A percentile compares a stretch with the other conserved stretches of the same genome.
phyloP scores from a whole-genome alignment of 116 monocot species.

The Thalassia testudinum region DNA sequence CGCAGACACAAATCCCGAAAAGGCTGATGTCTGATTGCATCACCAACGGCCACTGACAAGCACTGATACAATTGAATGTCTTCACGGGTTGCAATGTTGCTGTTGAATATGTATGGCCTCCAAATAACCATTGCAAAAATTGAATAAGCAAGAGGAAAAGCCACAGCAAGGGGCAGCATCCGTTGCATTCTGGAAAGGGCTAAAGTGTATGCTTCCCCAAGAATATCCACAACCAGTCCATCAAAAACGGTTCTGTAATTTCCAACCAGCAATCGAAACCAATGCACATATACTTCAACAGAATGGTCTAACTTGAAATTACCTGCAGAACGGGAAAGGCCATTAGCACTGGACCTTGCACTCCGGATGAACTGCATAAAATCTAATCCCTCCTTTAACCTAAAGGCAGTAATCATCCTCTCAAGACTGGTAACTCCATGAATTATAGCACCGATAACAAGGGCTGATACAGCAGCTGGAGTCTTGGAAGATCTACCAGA shows the following conservation, averaged over 20 bases:
- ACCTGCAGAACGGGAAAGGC: slow-evolving; percentile 49
- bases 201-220: slow-evolving; percentile 58
- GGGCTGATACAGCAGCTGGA: slow-evolving; percentile 85
- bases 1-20: slow-evolving; percentile 74
- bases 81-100: slow-evolving; percentile 53
- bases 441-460: slow-evolving; percentile 67
- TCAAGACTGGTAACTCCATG: slow-evolving; percentile 67
- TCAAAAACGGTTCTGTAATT: slow-evolving; percentile 72
- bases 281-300: slow-evolving; percentile 68
- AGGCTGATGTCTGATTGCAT: slow-evolving; percentile 68
- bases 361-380: slow-evolving; percentile 58
- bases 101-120: slow-evolving; percentile 69
- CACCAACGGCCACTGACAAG: slow-evolving; percentile 50
- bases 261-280: slow-evolving; percentile 77
- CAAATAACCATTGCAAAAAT: slow-evolving; percentile 85
- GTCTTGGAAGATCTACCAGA: slow-evolving; percentile 43
- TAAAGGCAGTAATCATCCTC: slow-evolving; percentile 72
- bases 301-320: slow-evolving; percentile 38
- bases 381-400: slow-evolving; percentile 87
- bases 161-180: slow-evolving; percentile 61
- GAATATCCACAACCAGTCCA: slow-evolving; percentile 75
- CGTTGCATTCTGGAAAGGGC: slow-evolving; percentile 83
- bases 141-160: slow-evolving; percentile 77
- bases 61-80: slow-evolving; percentile 59
- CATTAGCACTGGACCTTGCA: slow-evolving; percentile 68